Base-by-base conservation (phyloP, 169 alveolate genomes). In the Cryptosporidium ubiquitum region DNA sequence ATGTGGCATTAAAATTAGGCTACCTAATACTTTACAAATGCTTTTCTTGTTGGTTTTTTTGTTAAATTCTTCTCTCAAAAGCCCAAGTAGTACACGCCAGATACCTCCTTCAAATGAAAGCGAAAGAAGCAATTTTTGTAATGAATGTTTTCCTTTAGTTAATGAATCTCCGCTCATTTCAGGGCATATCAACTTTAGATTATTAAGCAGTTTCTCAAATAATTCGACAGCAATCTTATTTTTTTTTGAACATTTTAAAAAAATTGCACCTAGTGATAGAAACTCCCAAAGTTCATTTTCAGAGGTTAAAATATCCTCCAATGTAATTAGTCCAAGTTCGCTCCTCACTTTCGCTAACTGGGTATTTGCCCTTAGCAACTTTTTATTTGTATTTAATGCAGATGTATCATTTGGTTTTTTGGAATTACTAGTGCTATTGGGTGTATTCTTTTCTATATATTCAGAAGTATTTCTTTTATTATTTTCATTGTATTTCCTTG, bases 91-190 rank as follows among this genome's bases (percentile, higher is more conserved):
- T 39, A 42, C 61, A 60, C 89, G 71, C 89, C 89, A 79, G 23
- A 79, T 68, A 18, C 89, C 75, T n/a, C 89, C 89, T 40, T 79
- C 75, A 40, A 79, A 79, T 14, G 89, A 58, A 16, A 79, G 33
- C 35, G 89, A 60, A 6, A 79, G 39, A 20, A 79, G 66, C 10
- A 79, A 37, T 23, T 47, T 79, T 58, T 60, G 74, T 23, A 79
- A 16, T 6, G 73, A 79, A 26, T n/a, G 26, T 47, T 61, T 79
- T 1, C 79, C 73, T 39, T 31, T 64, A 31, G 16, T 61, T 47
- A 61, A 29, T 26, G 66, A 44, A 33, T 79, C 89, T 33, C 40
- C 47, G 10, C 40, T 37, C 26, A 79, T 79, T 58, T 79, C 89
- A 14, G 89, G 89, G 49, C 42, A 58, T 42, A 79, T 16, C 14